These are phyloP conservation scores for Daedaleopsis nitida DNA, from an alignment of 768 basidiomycete species.

Conservation along the genomic window DNA sequence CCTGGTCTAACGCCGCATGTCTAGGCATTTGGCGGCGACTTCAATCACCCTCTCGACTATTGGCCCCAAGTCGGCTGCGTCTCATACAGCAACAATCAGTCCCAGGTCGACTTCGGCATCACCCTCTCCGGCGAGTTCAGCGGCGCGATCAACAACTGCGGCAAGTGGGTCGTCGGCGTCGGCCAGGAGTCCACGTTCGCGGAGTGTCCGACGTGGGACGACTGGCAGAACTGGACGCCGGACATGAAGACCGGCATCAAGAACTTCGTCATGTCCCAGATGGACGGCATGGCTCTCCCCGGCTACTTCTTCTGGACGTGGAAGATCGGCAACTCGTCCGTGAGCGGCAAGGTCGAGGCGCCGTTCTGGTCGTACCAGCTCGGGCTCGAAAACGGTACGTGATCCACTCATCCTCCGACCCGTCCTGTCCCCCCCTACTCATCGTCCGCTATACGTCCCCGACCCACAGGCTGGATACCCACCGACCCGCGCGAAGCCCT, in stretches of 20 bases:
- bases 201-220: slow-evolving; percentile 46
- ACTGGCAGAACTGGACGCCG: slow-evolving; percentile 55
- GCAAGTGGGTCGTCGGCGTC: slow-evolving; percentile 46
- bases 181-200: slow-evolving; percentile 5
- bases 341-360: slow-evolving; percentile 47
- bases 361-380: slow-evolving; percentile 76
- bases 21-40: slow-evolving; percentile 29
- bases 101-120: slow-evolving; percentile 61
- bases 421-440: no score
- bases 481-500: slow-evolving; percentile 63
- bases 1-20: background rate
- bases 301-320: slow-evolving; percentile 82
- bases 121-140: slow-evolving; percentile 80
- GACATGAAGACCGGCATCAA: slow-evolving; percentile 53
- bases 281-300: slow-evolving; percentile 60
- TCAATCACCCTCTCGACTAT: slow-evolving; percentile 27
- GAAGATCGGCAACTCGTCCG: slow-evolving; percentile 69
- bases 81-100: slow-evolving; percentile 28
- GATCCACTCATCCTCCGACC: no score
- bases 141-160: slow-evolving; percentile 67
- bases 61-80: slow-evolving; percentile 29
- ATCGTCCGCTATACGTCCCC: background rate
- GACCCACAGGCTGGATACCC: slow-evolving; percentile 62
- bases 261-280: slow-evolving; percentile 54
- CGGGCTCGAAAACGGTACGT: slow-evolving; percentile 57